Percentiles rank a stretch among this genome's conserved stretches.
Conservation (phyloP, 2,329 filamentous ascomycete species). For the Pezicula radicicola region DNA sequence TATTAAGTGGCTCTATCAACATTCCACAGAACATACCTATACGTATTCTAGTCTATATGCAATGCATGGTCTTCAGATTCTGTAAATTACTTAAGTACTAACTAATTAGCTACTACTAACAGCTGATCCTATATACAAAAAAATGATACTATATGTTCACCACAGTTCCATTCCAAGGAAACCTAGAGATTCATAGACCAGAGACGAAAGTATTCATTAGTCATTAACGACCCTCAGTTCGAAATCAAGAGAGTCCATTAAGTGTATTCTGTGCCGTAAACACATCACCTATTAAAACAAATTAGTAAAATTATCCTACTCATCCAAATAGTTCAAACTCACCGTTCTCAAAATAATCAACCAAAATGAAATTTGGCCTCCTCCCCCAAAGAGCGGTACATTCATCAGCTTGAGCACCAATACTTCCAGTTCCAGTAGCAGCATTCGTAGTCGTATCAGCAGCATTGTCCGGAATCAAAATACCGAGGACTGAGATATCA, state of each 20-base stretch:
- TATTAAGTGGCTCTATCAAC: no score
- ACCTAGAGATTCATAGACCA: no score
- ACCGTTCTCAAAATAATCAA: conserved; percentile 55
- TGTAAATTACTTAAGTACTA: no score
- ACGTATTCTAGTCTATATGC: no score
- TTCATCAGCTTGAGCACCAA: conserved; percentile 46
- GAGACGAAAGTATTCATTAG: no score
- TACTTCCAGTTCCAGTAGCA: conserved; percentile 45
- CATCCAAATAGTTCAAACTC: background rate
- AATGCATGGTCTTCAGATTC: no score
- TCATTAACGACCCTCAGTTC: no score
- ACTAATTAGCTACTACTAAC: no score
- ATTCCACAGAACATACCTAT: no score
- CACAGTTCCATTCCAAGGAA: no score
- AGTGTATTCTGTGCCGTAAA: conserved; percentile 26
- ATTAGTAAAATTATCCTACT: background rate
- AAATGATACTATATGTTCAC: no score
- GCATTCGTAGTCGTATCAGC: conserved; percentile 42
- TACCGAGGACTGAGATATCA: conserved; percentile 39
- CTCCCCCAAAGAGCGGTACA: conserved; percentile 43
- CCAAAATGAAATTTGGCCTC: conserved; percentile 50
- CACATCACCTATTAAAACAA: conserved; percentile 19
- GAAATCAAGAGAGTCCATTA: conserved; percentile 14
- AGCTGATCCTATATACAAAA: no score
- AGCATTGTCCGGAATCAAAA: conserved; percentile 52